Evolutionary conservation across 2,329 filamentous ascomycete species (phyloP).

Genomic region (Bertia moriformis): DNA sequence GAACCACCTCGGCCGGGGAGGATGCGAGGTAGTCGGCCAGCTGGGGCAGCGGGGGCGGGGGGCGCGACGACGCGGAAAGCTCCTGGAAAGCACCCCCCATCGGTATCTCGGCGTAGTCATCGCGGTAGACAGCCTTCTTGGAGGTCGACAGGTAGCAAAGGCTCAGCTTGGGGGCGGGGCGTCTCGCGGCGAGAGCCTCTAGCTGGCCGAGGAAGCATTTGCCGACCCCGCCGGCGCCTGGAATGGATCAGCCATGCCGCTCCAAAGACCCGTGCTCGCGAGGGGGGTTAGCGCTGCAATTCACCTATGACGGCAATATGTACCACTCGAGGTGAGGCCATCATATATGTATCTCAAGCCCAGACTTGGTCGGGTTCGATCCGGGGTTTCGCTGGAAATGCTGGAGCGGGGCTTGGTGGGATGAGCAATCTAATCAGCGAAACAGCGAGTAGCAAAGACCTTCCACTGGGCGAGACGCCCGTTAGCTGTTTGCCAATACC

Average conservation of each 20-base stretch:
- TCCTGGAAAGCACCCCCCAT: slow-evolving; percentile 45
- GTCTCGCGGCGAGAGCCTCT: slow-evolving; percentile 47
- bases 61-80: slow-evolving; percentile 47
- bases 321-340: slow-evolving; percentile 17
- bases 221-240: slow-evolving; percentile 84
- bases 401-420: slow-evolving; percentile 2
- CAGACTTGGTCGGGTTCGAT: no score
- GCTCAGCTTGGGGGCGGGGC: slow-evolving; percentile 54
- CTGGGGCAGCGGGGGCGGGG: slow-evolving; percentile 53
- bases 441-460: no score
- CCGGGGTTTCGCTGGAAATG: no score
- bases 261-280: slow-evolving; percentile 2
- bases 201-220: slow-evolving; percentile 82
- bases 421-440: no score
- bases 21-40: slow-evolving; percentile 65
- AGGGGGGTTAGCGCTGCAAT: slow-evolving; percentile 7
- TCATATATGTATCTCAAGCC: no score
- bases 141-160: slow-evolving; percentile 78
- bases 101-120: slow-evolving; percentile 55
- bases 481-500: no score
- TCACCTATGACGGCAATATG: slow-evolving; percentile 28
- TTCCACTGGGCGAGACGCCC: no score
- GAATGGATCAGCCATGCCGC: slow-evolving; percentile 6
- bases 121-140: slow-evolving; percentile 65
- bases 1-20: slow-evolving; percentile 63